Conservation (phyloP, 1,139 yeast species). For the Sugiyamaella sp. region DNA sequence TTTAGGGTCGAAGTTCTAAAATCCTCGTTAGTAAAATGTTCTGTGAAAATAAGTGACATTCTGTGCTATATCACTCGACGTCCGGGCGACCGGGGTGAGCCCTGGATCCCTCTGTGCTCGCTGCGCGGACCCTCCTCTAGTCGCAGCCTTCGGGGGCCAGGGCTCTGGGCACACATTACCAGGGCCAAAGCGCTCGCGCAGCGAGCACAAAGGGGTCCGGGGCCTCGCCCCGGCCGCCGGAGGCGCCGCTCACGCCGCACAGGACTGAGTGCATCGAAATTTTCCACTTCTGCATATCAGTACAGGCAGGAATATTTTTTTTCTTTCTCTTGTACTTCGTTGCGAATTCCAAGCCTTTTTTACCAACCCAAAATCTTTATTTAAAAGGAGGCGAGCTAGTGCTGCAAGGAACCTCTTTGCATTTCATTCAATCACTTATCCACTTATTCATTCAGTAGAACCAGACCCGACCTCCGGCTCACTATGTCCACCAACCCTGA, state of each 20-base stretch:
- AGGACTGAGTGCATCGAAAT: constrained; percentile 11
- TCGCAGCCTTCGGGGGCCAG: no score
- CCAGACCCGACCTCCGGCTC: not conserved
- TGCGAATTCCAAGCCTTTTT: constrained; percentile 9
- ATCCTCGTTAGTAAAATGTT: no score
- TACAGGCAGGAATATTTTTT: not conserved
- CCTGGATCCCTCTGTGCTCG: no score
- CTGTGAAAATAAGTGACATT: no score
- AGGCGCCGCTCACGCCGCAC: not conserved
- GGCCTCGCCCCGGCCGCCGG: no score
- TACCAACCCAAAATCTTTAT: constrained; percentile 11
- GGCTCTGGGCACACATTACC: no score
- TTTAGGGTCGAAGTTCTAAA: no score
- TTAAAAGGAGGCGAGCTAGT: constrained; percentile 19
- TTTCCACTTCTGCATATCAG: constrained; percentile 1
- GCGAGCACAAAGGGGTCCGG: no score
- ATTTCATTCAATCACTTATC: not conserved
- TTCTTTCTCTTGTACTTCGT: constrained; percentile 1
- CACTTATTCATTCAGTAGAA: not conserved
- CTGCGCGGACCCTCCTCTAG: no score
- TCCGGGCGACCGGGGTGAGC: no score
- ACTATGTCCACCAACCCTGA: constrained; percentile 38
- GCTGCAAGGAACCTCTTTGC: constrained; percentile 21
- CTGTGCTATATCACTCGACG: no score
- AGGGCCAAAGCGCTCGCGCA: no score